A percentile compares a stretch with the other conserved stretches of the same genome.
Evolutionary conservation across 208 protist genomes (phyloP).

Genomic region (Leishmania major): DNA sequence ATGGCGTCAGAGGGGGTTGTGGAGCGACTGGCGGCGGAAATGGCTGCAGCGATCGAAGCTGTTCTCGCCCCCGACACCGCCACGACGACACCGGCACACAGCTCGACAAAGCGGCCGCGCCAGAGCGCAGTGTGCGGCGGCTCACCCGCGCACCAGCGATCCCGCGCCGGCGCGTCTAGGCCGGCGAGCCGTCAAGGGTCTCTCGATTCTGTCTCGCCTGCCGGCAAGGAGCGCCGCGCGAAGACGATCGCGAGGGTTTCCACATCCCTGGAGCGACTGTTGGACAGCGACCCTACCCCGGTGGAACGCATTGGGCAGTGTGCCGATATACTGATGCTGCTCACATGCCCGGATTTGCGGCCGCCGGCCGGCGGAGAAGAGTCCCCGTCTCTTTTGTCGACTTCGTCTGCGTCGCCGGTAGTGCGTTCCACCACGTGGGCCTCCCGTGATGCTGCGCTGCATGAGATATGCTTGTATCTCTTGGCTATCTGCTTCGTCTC

Average conservation of each 20-base stretch:
- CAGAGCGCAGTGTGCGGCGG: neutral
- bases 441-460: conserved; percentile 45
- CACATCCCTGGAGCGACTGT: conserved; percentile 15
- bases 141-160: conserved; percentile 18
- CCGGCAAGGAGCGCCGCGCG: neutral
- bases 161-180: conserved; percentile 10
- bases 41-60: conserved; percentile 25
- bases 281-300: conserved; percentile 26
- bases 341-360: conserved; percentile 73
- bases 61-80: neutral
- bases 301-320: conserved; percentile 70
- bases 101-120: conserved; percentile 16
- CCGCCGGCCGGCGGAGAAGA: conserved; percentile 35
- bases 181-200: neutral
- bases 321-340: conserved; percentile 68
- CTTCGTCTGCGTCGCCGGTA: conserved; percentile 35
- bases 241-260: neutral
- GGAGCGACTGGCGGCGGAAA: conserved; percentile 53
- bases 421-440: conserved; percentile 75
- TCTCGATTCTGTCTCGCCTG: neutral
- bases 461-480: conserved; percentile 52
- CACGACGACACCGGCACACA: neutral
- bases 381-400: conserved; percentile 25
- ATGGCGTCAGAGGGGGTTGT: conserved; percentile 74
- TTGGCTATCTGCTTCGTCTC: conserved; percentile 44